Conservation (phyloP, 345 rosid species). For the Pistacia integerrima region DNA sequence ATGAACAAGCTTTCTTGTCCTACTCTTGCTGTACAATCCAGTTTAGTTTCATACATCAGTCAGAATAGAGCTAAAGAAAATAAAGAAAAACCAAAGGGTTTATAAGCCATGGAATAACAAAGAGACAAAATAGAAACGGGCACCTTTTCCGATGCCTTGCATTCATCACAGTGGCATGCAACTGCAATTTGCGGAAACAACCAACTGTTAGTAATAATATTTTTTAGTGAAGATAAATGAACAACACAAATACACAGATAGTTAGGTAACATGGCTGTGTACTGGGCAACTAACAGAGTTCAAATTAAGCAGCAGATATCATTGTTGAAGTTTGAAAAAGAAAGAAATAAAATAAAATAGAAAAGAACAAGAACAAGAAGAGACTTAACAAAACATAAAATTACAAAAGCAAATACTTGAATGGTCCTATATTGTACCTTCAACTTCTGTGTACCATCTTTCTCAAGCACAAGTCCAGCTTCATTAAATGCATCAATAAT, state of each 20-base stretch:
- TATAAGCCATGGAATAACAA: neutral
- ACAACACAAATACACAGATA: neutral
- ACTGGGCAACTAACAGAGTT: neutral
- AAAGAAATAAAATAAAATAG: neutral
- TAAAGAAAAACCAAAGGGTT: conserved; percentile 12
- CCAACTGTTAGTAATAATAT: neutral
- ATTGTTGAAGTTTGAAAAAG: neutral
- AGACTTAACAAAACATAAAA: neutral
- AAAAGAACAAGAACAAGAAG: neutral
- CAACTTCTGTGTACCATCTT: conserved; percentile 61
- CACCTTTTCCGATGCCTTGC: conserved; percentile 71
- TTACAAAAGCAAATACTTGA: neutral
- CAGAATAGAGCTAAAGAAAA: neutral
- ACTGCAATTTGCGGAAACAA: conserved; percentile 46
- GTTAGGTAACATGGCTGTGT: neutral
- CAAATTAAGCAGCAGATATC: neutral
- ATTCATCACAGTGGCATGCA: conserved; percentile 91
- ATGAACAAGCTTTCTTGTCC: conserved; percentile 38
- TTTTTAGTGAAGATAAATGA: neutral
- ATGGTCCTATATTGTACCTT: conserved; percentile 51
- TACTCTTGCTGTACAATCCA: conserved; percentile 42
- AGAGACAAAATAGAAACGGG: neutral
- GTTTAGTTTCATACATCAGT: conserved; percentile 10
- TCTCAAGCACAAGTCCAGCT: conserved; percentile 86
- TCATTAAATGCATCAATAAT: conserved; percentile 75